These are phyloP conservation scores for Saxophila tyrrhenica DNA, from an alignment of 495 filamentous ascomycete genomes.

Conservation along the genomic window DNA sequence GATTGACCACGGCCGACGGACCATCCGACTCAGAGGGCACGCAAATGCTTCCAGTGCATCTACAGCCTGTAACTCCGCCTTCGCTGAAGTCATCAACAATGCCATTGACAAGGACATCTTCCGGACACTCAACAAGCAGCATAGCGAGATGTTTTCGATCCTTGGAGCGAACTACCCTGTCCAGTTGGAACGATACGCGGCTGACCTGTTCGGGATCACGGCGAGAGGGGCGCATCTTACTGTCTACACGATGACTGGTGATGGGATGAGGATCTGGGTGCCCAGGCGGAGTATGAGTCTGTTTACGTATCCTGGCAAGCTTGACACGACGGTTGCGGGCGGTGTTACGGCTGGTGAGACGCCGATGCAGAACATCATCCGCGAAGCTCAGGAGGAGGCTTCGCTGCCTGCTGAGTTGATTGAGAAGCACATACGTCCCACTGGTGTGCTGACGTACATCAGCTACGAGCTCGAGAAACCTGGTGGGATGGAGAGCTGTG, in stretches of 20 bases:
- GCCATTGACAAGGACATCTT: slow-evolving; percentile 29
- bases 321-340: slow-evolving; percentile 45
- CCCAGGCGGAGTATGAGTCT: slow-evolving; percentile 33
- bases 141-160: slow-evolving; percentile 38
- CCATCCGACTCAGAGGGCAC: slow-evolving; percentile 25
- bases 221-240: slow-evolving; percentile 39
- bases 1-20: slow-evolving; percentile 23
- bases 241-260: slow-evolving; percentile 29
- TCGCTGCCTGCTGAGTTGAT: slow-evolving; percentile 28
- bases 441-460: slow-evolving; percentile 33
- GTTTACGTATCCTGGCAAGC: slow-evolving; percentile 39
- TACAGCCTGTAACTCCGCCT: slow-evolving; percentile 18
- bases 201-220: slow-evolving; percentile 40
- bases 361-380: slow-evolving; percentile 38
- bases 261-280: slow-evolving; percentile 39
- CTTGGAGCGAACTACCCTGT: slow-evolving; percentile 30
- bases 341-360: slow-evolving; percentile 33
- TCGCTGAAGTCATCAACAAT: slow-evolving; percentile 27
- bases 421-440: slow-evolving; percentile 23
- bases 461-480: slow-evolving; percentile 20
- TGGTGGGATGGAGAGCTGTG: slow-evolving; percentile 24
- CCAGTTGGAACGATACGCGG: slow-evolving; percentile 36
- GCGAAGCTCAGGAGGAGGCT: slow-evolving; percentile 44
- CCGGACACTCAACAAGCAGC: slow-evolving; percentile 27
- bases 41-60: slow-evolving; percentile 7